Conservation (phyloP, 345 rosid genomes). For the Eucalyptus cloeziana region DNA sequence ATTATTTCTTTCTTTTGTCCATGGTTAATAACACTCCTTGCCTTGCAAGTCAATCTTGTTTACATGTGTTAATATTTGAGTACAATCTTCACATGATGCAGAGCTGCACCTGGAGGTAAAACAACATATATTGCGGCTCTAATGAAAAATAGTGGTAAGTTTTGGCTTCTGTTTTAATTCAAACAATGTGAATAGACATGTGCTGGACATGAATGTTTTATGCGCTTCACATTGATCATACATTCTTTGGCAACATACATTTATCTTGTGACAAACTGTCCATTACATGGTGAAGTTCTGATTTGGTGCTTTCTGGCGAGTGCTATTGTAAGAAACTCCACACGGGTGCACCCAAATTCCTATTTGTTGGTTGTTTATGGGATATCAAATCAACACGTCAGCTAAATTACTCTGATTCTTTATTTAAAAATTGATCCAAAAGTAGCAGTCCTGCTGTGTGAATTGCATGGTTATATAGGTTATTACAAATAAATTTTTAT, state of each 20-base stretch:
- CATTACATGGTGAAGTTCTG: not conserved
- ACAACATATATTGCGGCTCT: conserved; percentile 39
- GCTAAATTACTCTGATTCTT: not conserved
- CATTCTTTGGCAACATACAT: not conserved
- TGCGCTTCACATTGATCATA: not conserved
- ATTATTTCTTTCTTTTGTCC: not conserved
- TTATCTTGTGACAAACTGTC: not conserved
- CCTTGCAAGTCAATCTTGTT: not conserved
- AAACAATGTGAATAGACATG: not conserved
- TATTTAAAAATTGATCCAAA: not conserved
- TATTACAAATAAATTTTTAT: not conserved
- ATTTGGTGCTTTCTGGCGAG: not conserved
- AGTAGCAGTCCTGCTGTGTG: not conserved
- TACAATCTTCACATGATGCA: conserved; percentile 17
- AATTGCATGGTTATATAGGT: not conserved
- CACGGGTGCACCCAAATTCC: not conserved
- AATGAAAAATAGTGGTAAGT: conserved; percentile 57
- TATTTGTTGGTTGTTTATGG: not conserved
- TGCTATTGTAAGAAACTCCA: not conserved
- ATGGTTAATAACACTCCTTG: not conserved
- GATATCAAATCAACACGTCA: not conserved
- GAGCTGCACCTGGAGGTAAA: conserved; percentile 89
- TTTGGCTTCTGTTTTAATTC: not conserved
- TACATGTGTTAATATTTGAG: not conserved
- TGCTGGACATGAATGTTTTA: not conserved